A percentile compares a stretch with the other conserved stretches of the same genome.
These are phyloP conservation scores for Hymenoscyphus infarciens DNA, from an alignment of 2,329 filamentous ascomycete genomes.

Conservation along the genomic window DNA sequence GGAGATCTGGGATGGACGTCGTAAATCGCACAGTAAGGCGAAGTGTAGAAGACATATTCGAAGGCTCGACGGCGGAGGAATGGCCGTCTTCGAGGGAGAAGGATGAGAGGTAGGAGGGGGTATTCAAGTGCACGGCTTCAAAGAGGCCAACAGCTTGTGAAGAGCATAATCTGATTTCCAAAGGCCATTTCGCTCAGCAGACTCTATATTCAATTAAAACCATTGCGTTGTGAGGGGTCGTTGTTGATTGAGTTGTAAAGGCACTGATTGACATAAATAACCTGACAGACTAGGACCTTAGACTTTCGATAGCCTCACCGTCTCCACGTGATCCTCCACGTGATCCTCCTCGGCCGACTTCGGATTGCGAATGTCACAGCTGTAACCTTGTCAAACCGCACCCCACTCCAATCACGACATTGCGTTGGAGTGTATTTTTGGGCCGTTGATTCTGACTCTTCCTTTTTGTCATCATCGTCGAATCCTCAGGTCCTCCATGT, in stretches of 20 bases:
- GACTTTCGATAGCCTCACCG: not conserved
- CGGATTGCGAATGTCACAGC: not conserved
- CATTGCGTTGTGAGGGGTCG: not conserved
- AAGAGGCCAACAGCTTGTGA: conserved; percentile 9
- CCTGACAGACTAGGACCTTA: too few species aligned
- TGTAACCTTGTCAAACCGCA: not conserved
- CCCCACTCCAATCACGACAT: conserved; percentile 1
- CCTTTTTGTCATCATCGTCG: not conserved
- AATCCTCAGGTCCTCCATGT: not conserved
- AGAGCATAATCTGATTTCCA: not conserved
- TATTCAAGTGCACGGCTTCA: not conserved
- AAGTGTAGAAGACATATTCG: conserved; percentile 42
- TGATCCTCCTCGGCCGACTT: not conserved
- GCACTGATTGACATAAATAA: too few species aligned
- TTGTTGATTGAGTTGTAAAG: not conserved
- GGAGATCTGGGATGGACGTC: conserved; percentile 75
- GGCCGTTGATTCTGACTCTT: not conserved
- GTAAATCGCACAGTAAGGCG: conserved; percentile 90
- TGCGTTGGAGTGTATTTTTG: not conserved
- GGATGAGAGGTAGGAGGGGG: not conserved
- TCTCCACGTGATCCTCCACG: not conserved
- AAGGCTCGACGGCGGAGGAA: not conserved
- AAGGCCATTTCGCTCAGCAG: not conserved
- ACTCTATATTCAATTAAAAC: not conserved
- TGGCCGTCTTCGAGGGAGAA: not conserved